Conservation (phyloP, 1,284 basidiomycete species). For the Filobasidium uniguttulatum region DNA sequence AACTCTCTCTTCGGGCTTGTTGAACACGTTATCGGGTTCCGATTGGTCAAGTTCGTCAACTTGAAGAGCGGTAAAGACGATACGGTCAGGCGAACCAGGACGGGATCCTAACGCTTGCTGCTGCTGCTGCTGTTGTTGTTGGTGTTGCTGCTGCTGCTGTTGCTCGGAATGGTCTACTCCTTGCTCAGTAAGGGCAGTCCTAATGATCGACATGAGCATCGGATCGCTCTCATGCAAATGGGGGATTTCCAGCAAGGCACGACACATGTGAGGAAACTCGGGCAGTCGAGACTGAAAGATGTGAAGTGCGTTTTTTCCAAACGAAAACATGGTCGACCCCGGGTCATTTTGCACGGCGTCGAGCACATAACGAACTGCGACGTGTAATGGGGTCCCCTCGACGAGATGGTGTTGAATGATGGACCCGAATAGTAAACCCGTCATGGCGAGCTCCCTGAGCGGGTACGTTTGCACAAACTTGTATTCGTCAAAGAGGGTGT, state of each 20-base stretch:
- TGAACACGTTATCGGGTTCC: conserved; percentile 44
- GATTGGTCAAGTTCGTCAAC: conserved; percentile 45
- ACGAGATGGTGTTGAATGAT: conserved; percentile 89
- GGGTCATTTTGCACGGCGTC: conserved; percentile 83
- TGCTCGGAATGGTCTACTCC: conserved; percentile 31
- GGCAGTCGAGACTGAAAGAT: conserved; percentile 76
- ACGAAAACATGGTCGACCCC: conserved; percentile 66
- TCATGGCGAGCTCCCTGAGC: conserved; percentile 85
- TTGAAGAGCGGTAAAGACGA: conserved; percentile 57
- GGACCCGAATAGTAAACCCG: conserved; percentile 89
- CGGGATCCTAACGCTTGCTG: conserved; percentile 9
- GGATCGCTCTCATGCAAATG: conserved; percentile 77
- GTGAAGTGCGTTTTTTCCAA: conserved; percentile 80
- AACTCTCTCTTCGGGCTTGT: conserved; percentile 65
- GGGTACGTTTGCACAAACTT: conserved; percentile 98
- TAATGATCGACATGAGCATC: conserved; percentile 62
- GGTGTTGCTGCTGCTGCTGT: no score
- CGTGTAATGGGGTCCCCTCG: conserved; percentile 88
- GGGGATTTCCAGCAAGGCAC: conserved; percentile 74
- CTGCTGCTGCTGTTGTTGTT: no score
- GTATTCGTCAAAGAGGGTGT: conserved; percentile 99
- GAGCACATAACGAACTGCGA: conserved; percentile 91
- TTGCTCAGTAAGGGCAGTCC: conserved; percentile 48
- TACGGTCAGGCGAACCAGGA: conserved; percentile 28
- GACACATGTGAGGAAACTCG: conserved; percentile 90